Evolutionary conservation across 2,329 filamentous ascomycete species (phyloP).

Genomic region (Neofusicoccum kwambonambiense): DNA sequence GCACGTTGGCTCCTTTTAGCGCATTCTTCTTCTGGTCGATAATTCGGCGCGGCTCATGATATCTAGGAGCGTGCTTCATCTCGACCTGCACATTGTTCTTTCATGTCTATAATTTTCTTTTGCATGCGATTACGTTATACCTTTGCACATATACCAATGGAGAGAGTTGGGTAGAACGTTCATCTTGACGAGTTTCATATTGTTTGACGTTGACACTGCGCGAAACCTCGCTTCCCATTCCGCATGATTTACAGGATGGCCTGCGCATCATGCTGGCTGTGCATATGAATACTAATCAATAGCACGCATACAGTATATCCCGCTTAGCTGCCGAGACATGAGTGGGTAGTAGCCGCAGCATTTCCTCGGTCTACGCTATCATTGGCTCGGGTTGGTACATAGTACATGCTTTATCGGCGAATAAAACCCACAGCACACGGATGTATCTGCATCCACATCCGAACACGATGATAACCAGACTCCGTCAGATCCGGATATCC

Average conservation of each 20-base stretch:
- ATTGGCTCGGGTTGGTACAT: constrained; percentile 22
- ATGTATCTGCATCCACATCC: not conserved
- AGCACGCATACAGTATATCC: no score
- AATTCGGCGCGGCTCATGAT: not conserved
- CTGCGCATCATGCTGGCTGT: not conserved
- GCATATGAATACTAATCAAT: constrained; percentile 45
- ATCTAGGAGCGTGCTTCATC: not conserved
- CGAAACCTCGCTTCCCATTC: no score
- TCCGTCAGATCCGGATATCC: not conserved
- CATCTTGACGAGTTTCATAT: not conserved
- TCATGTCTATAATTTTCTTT: constrained; percentile 5
- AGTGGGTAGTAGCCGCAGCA: constrained; percentile 34
- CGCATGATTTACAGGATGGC: no score
- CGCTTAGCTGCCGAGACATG: no score
- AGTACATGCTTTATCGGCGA: constrained; percentile 36
- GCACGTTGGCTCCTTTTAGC: not conserved
- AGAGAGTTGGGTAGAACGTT: not conserved
- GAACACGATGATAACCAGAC: not conserved
- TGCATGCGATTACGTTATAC: not conserved
- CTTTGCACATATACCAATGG: constrained; percentile 3
- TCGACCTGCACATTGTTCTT: not conserved
- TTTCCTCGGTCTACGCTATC: constrained; percentile 41
- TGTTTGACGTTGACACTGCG: not conserved
- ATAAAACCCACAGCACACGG: constrained; percentile 28
- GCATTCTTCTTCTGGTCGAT: not conserved